phyloP scores from a whole-genome alignment of 257 asterid species.

The Nicotiana tabacum region DNA sequence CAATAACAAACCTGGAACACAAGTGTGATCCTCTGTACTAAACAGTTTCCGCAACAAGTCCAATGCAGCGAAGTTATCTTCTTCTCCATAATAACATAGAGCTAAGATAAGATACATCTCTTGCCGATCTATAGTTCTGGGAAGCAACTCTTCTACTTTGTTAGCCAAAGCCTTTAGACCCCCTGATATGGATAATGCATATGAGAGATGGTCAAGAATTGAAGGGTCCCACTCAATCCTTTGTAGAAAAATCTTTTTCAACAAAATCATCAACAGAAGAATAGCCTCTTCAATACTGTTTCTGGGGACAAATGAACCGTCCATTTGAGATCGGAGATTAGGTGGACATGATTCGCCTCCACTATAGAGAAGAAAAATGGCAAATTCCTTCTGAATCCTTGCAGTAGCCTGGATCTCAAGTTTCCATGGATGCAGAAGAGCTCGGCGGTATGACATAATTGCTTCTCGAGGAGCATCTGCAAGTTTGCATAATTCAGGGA shows the following conservation, averaged over 20 bases:
- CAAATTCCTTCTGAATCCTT: conserved; percentile 74
- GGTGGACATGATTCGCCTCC: conserved; percentile 77
- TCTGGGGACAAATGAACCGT: conserved; percentile 64
- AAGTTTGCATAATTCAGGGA: conserved; percentile 82
- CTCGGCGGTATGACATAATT: conserved; percentile 72
- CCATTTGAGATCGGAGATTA: conserved; percentile 65
- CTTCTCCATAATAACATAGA: conserved; percentile 73
- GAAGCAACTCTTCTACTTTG: conserved; percentile 81
- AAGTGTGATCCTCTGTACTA: conserved; percentile 24
- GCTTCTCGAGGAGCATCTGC: conserved; percentile 68
- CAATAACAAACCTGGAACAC: conserved; percentile 50
- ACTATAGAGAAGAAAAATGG: conserved; percentile 73
- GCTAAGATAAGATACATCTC: conserved; percentile 68
- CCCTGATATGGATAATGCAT: conserved; percentile 75
- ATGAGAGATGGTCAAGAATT: conserved; percentile 72
- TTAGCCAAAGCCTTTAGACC: conserved; percentile 61
- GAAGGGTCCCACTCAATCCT: conserved; percentile 85
- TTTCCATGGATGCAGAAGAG: conserved; percentile 79
- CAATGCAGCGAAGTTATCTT: conserved; percentile 53
- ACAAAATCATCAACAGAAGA: conserved; percentile 69
- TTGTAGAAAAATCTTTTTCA: conserved; percentile 53
- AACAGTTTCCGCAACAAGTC: conserved; percentile 55
- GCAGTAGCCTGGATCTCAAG: conserved; percentile 65
- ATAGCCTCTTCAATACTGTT: conserved; percentile 82
- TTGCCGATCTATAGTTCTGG: conserved; percentile 49